Conservation (phyloP, 129 eudicot species). For the Oenanthe sinensis region DNA sequence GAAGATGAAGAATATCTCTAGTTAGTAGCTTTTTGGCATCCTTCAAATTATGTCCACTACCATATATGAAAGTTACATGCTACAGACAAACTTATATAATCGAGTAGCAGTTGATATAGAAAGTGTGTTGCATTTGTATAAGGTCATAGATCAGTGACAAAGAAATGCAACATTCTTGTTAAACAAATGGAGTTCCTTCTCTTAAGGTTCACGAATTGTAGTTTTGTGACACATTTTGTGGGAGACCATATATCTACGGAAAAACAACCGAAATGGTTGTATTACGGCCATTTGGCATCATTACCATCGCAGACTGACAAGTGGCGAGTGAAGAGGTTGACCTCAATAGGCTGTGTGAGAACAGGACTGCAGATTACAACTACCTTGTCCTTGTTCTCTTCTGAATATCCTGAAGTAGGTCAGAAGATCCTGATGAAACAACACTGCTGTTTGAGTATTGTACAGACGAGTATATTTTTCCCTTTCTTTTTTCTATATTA, state of each 20-base stretch:
- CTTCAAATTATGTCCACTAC: neutral
- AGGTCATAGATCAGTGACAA: neutral
- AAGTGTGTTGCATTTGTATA: no score
- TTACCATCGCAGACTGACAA: neutral
- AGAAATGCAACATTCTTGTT: neutral
- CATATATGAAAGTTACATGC: neutral
- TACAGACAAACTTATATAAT: neutral
- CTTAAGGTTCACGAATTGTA: neutral
- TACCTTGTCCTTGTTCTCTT: neutral
- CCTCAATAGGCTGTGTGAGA: neutral
- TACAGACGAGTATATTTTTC: neutral
- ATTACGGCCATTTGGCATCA: neutral
- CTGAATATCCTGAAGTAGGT: neutral
- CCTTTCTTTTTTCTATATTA: neutral
- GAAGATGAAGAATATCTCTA: conserved; percentile 1
- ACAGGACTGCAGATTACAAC: neutral
- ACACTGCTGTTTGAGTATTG: neutral
- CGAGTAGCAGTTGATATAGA: neutral
- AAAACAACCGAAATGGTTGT: conserved; percentile 13
- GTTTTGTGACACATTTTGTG: neutral
- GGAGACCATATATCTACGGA: neutral
- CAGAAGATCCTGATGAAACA: neutral
- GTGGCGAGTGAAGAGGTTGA: neutral
- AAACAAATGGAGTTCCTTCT: neutral
- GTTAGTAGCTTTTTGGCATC: conserved; percentile 1